Evolutionary conservation across 2,329 filamentous ascomycete species (phyloP).

Genomic region (Didymella pomorum): DNA sequence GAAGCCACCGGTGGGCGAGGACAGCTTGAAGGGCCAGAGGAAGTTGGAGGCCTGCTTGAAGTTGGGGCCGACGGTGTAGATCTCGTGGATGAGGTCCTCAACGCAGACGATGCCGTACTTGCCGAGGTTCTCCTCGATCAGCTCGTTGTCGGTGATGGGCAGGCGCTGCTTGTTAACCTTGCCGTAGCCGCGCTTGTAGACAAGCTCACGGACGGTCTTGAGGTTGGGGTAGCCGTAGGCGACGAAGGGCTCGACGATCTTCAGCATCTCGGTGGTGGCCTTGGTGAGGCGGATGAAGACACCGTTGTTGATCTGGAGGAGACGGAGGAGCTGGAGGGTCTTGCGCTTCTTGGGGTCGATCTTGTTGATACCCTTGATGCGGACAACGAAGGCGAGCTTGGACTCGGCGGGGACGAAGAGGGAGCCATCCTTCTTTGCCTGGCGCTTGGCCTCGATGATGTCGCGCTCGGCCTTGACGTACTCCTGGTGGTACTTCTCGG

Average conservation of each 20-base stretch:
- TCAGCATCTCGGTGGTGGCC: slow-evolving; percentile 96
- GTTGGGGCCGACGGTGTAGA: slow-evolving; percentile 96
- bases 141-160: slow-evolving; percentile 94
- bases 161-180: slow-evolving; percentile 99
- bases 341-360: slow-evolving; percentile 99
- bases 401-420: slow-evolving; percentile 96
- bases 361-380: slow-evolving; percentile 99
- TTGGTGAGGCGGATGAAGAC: slow-evolving; percentile 98
- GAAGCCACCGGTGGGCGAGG: slow-evolving; percentile 98
- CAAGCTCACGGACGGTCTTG: slow-evolving; percentile 97
- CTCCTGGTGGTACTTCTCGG: slow-evolving; percentile 99
- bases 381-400: slow-evolving; percentile 97
- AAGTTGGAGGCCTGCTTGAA: slow-evolving; percentile 99
- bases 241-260: slow-evolving; percentile 97
- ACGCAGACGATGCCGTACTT: slow-evolving; percentile 96
- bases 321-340: slow-evolving; percentile 99
- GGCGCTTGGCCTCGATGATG: slow-evolving; percentile 91
- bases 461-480: slow-evolving; percentile 97
- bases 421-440: slow-evolving; percentile 89
- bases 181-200: slow-evolving; percentile 98
- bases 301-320: slow-evolving; percentile 99
- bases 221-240: slow-evolving; percentile 99
- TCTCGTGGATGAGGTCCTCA: slow-evolving; percentile 99
- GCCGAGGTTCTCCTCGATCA: slow-evolving; percentile 96
- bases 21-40: slow-evolving; percentile 99